phyloP scores from a whole-genome alignment of 352 stramenopile genomes.

The Phytophthora podocarpi region DNA sequence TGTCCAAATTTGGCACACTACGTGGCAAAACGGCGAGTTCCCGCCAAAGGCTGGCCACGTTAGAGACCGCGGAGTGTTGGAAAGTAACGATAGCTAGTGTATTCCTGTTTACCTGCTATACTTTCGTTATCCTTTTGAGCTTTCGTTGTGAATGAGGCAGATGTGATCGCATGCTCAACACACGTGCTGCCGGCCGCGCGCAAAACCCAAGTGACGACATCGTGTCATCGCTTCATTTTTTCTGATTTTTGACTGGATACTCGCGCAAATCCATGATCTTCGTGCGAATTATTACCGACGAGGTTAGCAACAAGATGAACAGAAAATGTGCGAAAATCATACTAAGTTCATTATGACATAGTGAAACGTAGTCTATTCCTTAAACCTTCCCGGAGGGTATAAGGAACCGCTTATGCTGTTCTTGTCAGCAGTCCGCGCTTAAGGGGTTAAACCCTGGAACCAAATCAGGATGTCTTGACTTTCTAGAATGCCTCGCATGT shows the following conservation, averaged over 20 bases:
- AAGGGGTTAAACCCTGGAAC: no score
- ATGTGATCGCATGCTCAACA: not conserved
- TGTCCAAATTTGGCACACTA: constrained; percentile 19
- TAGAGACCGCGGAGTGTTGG: not conserved
- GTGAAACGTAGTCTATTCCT: not conserved
- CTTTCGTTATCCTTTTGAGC: no score
- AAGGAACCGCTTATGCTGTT: not conserved
- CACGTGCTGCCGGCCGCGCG: no score
- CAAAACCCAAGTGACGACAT: no score
- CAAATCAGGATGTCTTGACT: no score
- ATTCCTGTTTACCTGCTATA: no score
- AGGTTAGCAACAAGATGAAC: not conserved
- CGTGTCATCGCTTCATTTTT: no score
- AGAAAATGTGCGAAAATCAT: not conserved
- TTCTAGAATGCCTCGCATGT: no score
- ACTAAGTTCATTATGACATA: not conserved
- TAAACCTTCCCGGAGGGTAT: not conserved
- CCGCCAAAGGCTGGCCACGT: not conserved
- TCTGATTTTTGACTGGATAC: no score
- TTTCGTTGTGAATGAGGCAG: not conserved
- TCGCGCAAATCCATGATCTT: no score
- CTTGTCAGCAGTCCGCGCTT: not conserved
- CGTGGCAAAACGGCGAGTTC: constrained; percentile 23
- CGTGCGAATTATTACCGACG: not conserved
- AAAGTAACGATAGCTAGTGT: not conserved